Conservation (phyloP, 441 rosid genomes). For the Omphalea diandra region DNA sequence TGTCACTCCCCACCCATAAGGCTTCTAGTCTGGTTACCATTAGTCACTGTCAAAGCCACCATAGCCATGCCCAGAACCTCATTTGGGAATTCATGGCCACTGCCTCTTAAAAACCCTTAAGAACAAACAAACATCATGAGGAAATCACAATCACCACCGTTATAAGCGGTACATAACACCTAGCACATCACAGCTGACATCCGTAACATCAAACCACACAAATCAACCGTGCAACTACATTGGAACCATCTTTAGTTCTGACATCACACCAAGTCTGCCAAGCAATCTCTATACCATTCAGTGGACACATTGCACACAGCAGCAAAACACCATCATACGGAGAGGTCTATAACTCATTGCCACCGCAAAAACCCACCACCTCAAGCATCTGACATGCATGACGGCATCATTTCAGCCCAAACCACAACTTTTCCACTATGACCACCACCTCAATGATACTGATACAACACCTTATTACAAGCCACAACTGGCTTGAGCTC, state of each 20-base stretch:
- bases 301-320: not conserved
- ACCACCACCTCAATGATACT: constrained; percentile 2
- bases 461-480: not conserved
- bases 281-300: not conserved
- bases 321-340: not conserved
- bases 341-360: not conserved
- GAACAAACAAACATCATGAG: not conserved
- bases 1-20: not conserved
- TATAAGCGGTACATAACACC: not conserved
- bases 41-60: not conserved
- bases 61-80: not conserved
- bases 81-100: not conserved
- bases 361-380: not conserved
- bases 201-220: not conserved
- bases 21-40: too few relatives aligned
- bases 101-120: not conserved
- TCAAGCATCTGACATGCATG: not conserved
- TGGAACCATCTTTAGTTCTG: not conserved
- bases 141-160: not conserved
- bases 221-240: not conserved
- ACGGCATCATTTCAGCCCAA: not conserved
- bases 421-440: not conserved
- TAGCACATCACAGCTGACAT: not conserved
- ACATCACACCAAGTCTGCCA: not conserved
- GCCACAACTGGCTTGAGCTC: not conserved